Conservation (phyloP, 2,329 filamentous ascomycete genomes). For the Fusarium denticulatum region DNA sequence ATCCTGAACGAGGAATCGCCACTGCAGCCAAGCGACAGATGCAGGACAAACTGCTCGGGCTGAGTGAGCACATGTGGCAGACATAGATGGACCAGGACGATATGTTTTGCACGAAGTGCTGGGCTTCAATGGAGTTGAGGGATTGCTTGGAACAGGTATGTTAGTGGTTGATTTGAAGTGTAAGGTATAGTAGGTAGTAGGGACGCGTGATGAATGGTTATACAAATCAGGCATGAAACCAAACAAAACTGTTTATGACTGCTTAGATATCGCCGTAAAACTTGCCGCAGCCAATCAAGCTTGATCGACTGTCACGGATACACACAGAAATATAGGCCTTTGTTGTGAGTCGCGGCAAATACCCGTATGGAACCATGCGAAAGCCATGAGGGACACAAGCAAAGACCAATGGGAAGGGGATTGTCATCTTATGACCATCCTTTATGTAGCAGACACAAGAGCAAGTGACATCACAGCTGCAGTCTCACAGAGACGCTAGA, state of each 20-base stretch:
- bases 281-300: neutral
- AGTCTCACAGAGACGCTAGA: neutral
- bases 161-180: neutral
- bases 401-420: neutral
- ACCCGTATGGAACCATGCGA: slow-evolving; percentile 4
- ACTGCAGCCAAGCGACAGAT: slow-evolving; percentile 74
- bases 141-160: slow-evolving; percentile 11
- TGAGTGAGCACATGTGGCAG: slow-evolving; percentile 80
- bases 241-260: neutral
- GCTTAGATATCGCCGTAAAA: neutral
- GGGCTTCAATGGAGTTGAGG: slow-evolving; percentile 22
- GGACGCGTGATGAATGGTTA: slow-evolving; percentile 13
- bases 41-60: slow-evolving; percentile 73
- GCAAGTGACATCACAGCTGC: neutral
- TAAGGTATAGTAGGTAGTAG: slow-evolving; percentile 2
- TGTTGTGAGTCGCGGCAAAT: neutral
- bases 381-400: neutral
- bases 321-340: neutral
- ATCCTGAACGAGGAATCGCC: slow-evolving; percentile 73
- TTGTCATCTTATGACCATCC: neutral
- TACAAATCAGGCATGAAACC: neutral
- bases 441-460: slow-evolving; percentile 5
- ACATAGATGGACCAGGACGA: slow-evolving; percentile 36
- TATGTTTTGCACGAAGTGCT: neutral
- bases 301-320: neutral